phyloP scores from a whole-genome alignment of 306 rosid genomes.

The Malus fusca region DNA sequence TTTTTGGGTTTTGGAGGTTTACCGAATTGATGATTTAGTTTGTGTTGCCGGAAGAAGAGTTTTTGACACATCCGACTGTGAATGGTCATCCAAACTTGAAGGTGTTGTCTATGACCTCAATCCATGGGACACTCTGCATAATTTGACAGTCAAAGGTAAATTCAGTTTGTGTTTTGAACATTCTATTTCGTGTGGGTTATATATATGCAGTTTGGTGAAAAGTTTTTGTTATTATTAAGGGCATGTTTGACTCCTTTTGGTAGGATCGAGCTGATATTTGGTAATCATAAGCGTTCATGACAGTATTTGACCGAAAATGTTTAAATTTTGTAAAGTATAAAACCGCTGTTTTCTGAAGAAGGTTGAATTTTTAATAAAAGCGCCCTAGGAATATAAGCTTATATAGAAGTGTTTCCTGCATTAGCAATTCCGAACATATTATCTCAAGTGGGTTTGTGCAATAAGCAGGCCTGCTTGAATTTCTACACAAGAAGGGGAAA shows the following conservation, averaged over 20 bases:
- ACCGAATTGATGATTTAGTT: not conserved
- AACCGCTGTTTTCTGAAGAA: not conserved
- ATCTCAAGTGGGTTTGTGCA: constrained; percentile 45
- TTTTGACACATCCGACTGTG: constrained; percentile 33
- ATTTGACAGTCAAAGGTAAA: constrained; percentile 41
- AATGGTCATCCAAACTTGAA: constrained; percentile 33
- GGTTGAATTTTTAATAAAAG: not conserved
- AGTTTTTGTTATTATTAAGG: no score
- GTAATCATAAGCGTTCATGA: no score
- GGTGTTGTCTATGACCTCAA: constrained; percentile 56
- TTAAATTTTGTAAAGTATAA: no score
- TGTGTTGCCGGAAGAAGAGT: constrained; percentile 42
- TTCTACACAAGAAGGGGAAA: constrained; percentile 44
- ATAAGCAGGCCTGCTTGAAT: constrained; percentile 40
- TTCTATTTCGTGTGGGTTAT: not conserved
- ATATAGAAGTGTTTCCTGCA: no score
- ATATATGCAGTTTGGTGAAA: not conserved
- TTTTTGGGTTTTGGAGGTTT: not conserved
- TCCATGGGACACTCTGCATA: constrained; percentile 41
- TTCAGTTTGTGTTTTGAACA: not conserved
- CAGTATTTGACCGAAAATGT: no score
- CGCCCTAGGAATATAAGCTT: no score
- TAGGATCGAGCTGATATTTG: no score
- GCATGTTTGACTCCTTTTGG: no score
- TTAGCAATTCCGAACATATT: not conserved